phyloP scores from a whole-genome alignment of 192 early-diverging fungal genomes.

The Spinellus fusiger region DNA sequence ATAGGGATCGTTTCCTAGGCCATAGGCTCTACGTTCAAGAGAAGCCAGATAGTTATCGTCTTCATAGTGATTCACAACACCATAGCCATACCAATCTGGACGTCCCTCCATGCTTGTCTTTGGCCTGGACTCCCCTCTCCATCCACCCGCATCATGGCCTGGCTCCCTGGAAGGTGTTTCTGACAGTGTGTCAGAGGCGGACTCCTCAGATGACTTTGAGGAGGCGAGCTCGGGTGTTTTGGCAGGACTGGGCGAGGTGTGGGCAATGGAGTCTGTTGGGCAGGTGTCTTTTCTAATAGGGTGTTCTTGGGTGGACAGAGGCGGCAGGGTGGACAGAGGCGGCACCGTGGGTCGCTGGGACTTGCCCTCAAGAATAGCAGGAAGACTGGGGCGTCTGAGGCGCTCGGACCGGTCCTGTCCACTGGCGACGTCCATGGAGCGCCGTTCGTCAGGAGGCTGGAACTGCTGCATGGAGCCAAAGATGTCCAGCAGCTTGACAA shows the following conservation, averaged over 20 bases:
- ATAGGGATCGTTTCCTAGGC: conserved; percentile 6
- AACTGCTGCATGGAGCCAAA: conserved; percentile 34
- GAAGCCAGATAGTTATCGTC: conserved; percentile 27
- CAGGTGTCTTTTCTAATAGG: neutral
- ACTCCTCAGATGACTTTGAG: conserved; percentile 7
- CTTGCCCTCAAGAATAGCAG: conserved; percentile 26
- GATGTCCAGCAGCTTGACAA: conserved; percentile 36
- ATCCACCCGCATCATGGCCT: neutral
- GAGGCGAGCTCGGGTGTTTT: conserved; percentile 13
- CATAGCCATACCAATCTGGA: conserved; percentile 21
- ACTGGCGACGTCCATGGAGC: conserved; percentile 7
- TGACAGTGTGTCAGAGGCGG: neutral
- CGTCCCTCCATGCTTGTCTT: conserved; percentile 1
- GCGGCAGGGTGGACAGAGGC: conserved; percentile 2
- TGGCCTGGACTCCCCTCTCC: neutral
- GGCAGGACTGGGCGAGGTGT: neutral
- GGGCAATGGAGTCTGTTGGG: neutral
- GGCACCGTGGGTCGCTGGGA: conserved; percentile 3
- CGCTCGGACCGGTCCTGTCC: conserved; percentile 9
- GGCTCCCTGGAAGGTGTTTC: conserved; percentile 4
- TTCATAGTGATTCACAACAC: conserved; percentile 18
- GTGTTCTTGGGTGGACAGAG: neutral
- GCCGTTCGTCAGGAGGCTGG: neutral
- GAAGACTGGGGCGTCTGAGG: conserved; percentile 27
- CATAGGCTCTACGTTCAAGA: conserved; percentile 25